These are phyloP conservation scores for Eucalyptus tenuipes DNA, from an alignment of 345 rosid species.

Conservation along the genomic window DNA sequence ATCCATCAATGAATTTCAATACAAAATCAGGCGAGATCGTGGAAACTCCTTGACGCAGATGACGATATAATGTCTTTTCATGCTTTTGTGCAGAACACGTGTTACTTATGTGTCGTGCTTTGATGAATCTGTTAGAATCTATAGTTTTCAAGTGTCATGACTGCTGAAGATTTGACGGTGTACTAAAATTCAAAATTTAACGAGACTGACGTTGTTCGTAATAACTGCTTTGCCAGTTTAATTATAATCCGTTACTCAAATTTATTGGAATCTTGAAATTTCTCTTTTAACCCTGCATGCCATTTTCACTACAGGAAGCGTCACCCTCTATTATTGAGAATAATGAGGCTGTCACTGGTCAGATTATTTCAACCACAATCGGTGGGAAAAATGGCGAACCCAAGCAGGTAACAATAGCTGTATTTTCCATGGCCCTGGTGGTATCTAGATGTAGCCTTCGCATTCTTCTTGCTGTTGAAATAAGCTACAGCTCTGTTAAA, in stretches of 20 bases:
- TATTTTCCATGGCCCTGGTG: neutral
- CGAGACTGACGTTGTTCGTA: neutral
- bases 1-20: neutral
- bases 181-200: neutral
- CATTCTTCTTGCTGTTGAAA: neutral
- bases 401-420: conserved; percentile 32
- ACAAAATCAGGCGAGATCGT: neutral
- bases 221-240: neutral
- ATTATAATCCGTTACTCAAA: neutral
- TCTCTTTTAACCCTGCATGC: neutral
- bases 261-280: neutral
- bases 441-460: neutral
- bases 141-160: neutral
- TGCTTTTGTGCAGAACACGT: neutral
- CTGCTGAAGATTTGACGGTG: neutral
- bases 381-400: conserved; percentile 90
- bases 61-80: neutral
- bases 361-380: conserved; percentile 62
- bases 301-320: conserved; percentile 31
- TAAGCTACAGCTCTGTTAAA: neutral
- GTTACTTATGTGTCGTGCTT: neutral
- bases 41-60: neutral
- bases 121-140: neutral
- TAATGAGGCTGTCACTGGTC: conserved; percentile 59
- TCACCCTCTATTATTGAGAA: conserved; percentile 39